Percentiles rank a stretch among this genome's conserved stretches.
phyloP scores from a whole-genome alignment of 345 rosid species.

The Syzygium aqueum region DNA sequence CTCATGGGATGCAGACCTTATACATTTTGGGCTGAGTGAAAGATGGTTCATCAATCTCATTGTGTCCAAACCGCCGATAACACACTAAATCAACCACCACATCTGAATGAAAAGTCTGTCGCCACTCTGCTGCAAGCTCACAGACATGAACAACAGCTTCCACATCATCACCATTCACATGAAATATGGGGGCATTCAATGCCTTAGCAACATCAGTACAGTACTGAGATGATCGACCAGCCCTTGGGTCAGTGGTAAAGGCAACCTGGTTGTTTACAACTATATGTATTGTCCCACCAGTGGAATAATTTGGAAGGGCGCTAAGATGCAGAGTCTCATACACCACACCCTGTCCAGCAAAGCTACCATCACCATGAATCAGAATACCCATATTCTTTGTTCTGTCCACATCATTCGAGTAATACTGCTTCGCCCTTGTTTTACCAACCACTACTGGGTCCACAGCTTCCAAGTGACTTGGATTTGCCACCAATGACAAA shows the following conservation, averaged over 20 bases:
- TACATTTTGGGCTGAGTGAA: conserved; percentile 17
- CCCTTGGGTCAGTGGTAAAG: conserved; percentile 14
- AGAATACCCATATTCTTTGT: conserved; percentile 9
- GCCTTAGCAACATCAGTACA: conserved; percentile 18
- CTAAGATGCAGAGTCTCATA: conserved; percentile 17
- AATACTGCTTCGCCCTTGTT: conserved; percentile 14
- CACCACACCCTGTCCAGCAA: conserved; percentile 17
- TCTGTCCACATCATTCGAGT: conserved; percentile 9
- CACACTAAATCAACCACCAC: conserved; percentile 16
- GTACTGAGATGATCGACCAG: conserved; percentile 13
- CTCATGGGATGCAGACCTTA: conserved; percentile 3
- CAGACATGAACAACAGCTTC: conserved; percentile 19
- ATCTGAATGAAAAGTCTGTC: conserved; percentile 16
- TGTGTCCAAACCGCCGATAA: conserved; percentile 14
- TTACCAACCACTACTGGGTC: conserved; percentile 17
- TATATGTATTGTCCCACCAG: conserved; percentile 14
- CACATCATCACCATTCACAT: conserved; percentile 15
- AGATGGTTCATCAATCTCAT: conserved; percentile 15
- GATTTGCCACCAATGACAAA: conserved; percentile 14
- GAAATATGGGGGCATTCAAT: conserved; percentile 14
- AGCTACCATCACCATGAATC: conserved; percentile 18
- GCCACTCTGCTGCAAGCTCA: conserved; percentile 19
- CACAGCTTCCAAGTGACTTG: conserved; percentile 18
- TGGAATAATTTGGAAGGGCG: conserved; percentile 11
- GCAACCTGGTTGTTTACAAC: conserved; percentile 16